Evolutionary conservation across 805 yeast genomes (phyloP), one percentile per base, ranked within the genome.

Genomic region (Kregervanrija delftensis): DNA sequence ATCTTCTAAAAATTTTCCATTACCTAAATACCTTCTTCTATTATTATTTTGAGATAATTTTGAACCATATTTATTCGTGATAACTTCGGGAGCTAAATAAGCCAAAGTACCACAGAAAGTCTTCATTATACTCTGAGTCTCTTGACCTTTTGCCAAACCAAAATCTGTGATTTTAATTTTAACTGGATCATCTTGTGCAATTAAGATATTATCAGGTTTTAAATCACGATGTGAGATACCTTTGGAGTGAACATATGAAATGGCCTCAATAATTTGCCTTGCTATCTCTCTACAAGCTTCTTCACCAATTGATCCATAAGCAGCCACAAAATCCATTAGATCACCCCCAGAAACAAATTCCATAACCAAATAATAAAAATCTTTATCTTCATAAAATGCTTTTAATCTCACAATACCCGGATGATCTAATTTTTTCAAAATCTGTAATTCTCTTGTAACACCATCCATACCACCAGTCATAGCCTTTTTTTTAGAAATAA

Each of bases 91-190:
- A 0, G 99, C 99, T 41, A 93, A 84, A 57, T 93, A 93, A 2
- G 98, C 97, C 50, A 93, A 64, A 0, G 99, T 93, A 1, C 99
- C 99, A 66, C 99, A 93, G 56, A 93, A 93, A 0, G 99, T 91
- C 61, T 88, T 90, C 85, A 93, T 83, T 50, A 85, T 80, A 2
- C 96, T 79, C 9, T 89, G 84, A 43, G 80, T 81, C 46, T 84
- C 93, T 50, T 89, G 81, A 28, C 88, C 81, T 64, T 93, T 93
- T 0, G 99, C 99, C 38, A 93, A 69, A 0, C 99, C 99, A 66
- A 93, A 93, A 66, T 93, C 99, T 3, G 97, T 86, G 35, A 93
- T 86, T 59, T 93, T 93, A n/a, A 93, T 83, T 13, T 79, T 62
- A 4, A 90, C 93, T 0, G 97, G 98, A 57, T 87, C 93, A 58